Evolutionary conservation across 768 basidiomycete species (phyloP), one percentile per base, ranked within the genome.

Genomic region (Peribolospora baueri): DNA sequence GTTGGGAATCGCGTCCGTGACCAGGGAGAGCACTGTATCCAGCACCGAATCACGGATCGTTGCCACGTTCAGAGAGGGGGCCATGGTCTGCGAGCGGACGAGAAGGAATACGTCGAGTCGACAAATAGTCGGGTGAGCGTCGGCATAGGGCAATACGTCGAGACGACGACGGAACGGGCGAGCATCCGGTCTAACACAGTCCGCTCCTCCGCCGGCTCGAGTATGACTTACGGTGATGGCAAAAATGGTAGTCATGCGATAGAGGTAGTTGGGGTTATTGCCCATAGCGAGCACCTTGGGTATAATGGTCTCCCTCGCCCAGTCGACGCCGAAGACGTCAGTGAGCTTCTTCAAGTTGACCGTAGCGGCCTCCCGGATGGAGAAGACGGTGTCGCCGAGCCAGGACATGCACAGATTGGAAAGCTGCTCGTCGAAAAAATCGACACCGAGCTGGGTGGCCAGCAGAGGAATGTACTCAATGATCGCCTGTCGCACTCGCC

Each of bases 401-500:
- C 93, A 98, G 6, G 84, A 85, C 90, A 98, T 93, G 73, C 93
- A 98, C 39, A 98, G 73, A 63, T 84, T 87, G 38, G 84, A 85
- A 48, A 98, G 77, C 67, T 91, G 86, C 63, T 97, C 93, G 68
- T 98, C 90, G 67, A 98, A 98, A 71, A 97, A 97, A 38, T 81
- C 74, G 62, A 85, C 85, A 54, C 93, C 93, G 55, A 98, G 76
- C 66, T 98, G 93, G n/a, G 82, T 88, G 47, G 93, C 90, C 49
- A 98, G 81, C 25, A 97, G 77, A n/a, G 93, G 93, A 62, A 98
- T 72, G 70, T 98, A 95, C 69, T 97, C 93, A 69, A 98, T 98
- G 71, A 98, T 97, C 6, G 93, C 93, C 69, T 98, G 93, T 61
- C 93, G 82, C 14, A 98, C 91, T 39, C 93, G 82, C 93, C 93